phyloP scores from a whole-genome alignment of 495 filamentous ascomycete genomes.

The Staphylotrichum longicolle region DNA sequence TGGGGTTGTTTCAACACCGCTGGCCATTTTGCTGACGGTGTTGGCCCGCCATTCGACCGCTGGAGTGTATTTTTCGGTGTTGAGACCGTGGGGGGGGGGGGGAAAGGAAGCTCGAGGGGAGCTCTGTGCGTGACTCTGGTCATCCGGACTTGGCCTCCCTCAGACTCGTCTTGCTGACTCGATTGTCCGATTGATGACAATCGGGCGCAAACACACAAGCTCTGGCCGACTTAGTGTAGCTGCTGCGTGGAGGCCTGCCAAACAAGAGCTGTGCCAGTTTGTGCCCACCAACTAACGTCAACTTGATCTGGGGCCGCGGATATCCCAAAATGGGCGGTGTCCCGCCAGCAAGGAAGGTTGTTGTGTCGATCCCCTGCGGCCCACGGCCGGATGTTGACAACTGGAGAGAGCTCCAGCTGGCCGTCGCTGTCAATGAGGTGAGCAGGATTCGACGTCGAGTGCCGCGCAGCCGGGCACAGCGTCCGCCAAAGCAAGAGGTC shows the following conservation, averaged over 20 bases:
- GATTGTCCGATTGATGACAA: too few species aligned
- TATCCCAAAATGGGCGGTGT: neutral
- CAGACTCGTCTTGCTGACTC: too few species aligned
- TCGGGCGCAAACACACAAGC: too few species aligned
- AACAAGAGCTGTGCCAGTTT: neutral
- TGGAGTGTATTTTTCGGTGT: neutral
- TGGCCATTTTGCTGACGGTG: neutral
- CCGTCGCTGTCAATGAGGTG: too few species aligned
- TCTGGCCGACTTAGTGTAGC: too few species aligned
- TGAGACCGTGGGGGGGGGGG: too few species aligned
- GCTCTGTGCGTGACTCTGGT: too few species aligned
- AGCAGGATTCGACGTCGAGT: neutral
- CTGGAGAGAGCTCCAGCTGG: neutral
- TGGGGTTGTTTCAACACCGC: neutral
- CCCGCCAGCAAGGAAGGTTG: slow-evolving; percentile 1
- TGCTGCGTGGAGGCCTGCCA: too few species aligned
- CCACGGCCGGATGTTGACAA: slow-evolving; percentile 1
- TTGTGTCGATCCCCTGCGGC: slow-evolving; percentile 2
- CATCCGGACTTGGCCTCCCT: too few species aligned
- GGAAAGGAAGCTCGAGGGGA: too few species aligned
- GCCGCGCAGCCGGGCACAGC: neutral
- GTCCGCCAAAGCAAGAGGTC: neutral
- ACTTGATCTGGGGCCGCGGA: neutral
- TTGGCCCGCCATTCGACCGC: slow-evolving; percentile 1
- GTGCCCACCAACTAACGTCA: neutral